A percentile compares a stretch with the other conserved stretches of the same genome.
Evolutionary conservation across 179 eudicot genomes (phyloP).

Genomic region (Gypsophila paniculata): DNA sequence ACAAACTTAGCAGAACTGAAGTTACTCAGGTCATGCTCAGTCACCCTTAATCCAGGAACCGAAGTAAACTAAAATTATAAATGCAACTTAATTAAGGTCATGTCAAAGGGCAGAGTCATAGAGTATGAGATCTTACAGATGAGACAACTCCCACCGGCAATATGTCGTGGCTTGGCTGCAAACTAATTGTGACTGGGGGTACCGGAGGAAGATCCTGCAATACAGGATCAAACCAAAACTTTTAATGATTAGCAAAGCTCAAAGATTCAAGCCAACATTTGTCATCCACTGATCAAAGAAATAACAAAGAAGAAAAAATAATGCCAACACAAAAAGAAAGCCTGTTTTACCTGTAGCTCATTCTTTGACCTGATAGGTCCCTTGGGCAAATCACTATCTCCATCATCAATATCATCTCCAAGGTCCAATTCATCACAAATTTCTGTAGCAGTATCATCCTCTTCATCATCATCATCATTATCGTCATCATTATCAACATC

Average conservation of each 20-base stretch:
- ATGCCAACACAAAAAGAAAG: not conserved
- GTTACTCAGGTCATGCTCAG: not conserved
- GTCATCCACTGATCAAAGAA: not conserved
- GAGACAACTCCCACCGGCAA: constrained; percentile 64
- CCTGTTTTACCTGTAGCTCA: constrained; percentile 22
- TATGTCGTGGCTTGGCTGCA: constrained; percentile 64
- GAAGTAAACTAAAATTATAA: not conserved
- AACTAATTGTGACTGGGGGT: constrained; percentile 54
- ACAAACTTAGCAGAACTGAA: not conserved
- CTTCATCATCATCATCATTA: constrained; percentile 28
- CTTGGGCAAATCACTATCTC: constrained; percentile 16
- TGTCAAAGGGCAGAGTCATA: not conserved
- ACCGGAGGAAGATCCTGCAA: constrained; percentile 81
- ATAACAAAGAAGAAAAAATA: not conserved
- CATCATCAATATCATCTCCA: constrained; percentile 21
- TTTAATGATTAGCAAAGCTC: not conserved
- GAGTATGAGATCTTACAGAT: constrained; percentile 47
- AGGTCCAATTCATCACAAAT: constrained; percentile 31
- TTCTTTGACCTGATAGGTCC: constrained; percentile 37
- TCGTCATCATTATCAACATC: constrained; percentile 31
- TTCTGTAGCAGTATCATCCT: constrained; percentile 24
- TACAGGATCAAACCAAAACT: constrained; percentile 6
- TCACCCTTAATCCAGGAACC: not conserved
- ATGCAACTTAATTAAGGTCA: constrained; percentile 6
- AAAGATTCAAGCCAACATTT: not conserved